Evolutionary conservation across 208 protist genomes (phyloP), one percentile per base, ranked within the genome.

Genomic region (Acanthamoeba castellanii): DNA sequence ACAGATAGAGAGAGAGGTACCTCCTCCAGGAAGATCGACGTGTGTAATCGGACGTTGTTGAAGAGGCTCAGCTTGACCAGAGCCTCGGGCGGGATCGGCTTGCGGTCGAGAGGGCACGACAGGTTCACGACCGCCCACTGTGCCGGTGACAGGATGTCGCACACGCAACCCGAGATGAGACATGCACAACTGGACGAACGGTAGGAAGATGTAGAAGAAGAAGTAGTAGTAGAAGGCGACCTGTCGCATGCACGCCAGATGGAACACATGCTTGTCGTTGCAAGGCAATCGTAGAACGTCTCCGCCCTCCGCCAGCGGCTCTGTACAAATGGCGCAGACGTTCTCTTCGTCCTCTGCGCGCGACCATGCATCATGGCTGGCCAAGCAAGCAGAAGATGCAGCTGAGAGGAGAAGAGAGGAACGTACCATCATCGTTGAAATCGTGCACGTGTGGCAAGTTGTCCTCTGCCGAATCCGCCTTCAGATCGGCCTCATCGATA

Each of bases 31-130:
- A 88, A 88, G 81, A 88, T 32, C 25, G 81, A 88, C 0, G 81
- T 25, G 81, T 88, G 25, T 22, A 88, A 34, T 22, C 81, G 81
- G 22, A 32, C 81, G 34, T 32, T 32, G 50, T 88, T 88, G 50
- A 55, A 64, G 81, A 32, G 37, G 81, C 81, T 55, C 20, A 55
- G 81, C 25, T 55, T 22, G 81, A 88, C n/a, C 30, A 88, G 50
- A 13, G 45, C 81, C 81, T 88, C 81, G 13, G 81, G 81, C 18
- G 81, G 81, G 81, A 88, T 88, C 25, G 81, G 81, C 14, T 64
- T 88, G 55, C 81, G 81, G 50, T 88, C 81, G 14, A 88, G 52
- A 5, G 81, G 81, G 81, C 81, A 88, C 42, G 81, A n/a, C 50
- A 64, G 81, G 81, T 61, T 88, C 45, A 64, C 50, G 25, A 6